Base-by-base conservation (phyloP, 371 early-diverging fungal species). In the Haplosporangium sp. region DNA sequence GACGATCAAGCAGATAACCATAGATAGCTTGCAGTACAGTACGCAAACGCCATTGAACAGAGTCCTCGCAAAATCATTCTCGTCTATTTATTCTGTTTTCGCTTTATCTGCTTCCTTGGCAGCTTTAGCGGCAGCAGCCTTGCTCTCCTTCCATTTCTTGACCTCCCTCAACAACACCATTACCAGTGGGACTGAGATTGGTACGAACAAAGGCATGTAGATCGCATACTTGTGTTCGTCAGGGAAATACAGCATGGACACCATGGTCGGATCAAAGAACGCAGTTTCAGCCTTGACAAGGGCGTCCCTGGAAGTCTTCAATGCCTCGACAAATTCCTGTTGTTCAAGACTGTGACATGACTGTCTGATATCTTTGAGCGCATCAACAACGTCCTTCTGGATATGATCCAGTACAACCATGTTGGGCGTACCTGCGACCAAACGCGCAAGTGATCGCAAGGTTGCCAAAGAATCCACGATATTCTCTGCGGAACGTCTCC, bases 181-280 rank as follows among this genome's bases (percentile, higher is more conserved):
- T 2, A 92, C 21, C 8, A 94, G 69, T 0, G 94, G 93, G 4
- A 97, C 93, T 2, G 92, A 87, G 18, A 95, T 90, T 3, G 99
- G 99, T 5, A 97, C 90, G 82, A 98, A 97, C 61, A 96, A 83
- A n/a, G 99, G 99, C 94, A 95, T 91, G 80, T 97, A 98, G 42
- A 98, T 94, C 13, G 98, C 99, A 59, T 92, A 93, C 75, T 95
- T 96, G 84, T 98, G 99, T 75, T 98, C 98, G 67, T 94, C 93
- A 1, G 99, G 99, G 83, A 98, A 98, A 74, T 98, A 98, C 6
- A 97, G 86, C 91, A 96, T 87, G 5, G 96, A 90, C 1, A 97
- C 95, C 98, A 98, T 97, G 11, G 95, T 95, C 0, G 96, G 96
- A 67, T 98, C 95, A 86, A 97, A 98, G 74, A 98, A 98, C 6